Percentiles rank a stretch among this genome's conserved stretches.
These are phyloP conservation scores for Agaricus bisporus DNA, from an alignment of 768 basidiomycete species.

Conservation along the genomic window DNA sequence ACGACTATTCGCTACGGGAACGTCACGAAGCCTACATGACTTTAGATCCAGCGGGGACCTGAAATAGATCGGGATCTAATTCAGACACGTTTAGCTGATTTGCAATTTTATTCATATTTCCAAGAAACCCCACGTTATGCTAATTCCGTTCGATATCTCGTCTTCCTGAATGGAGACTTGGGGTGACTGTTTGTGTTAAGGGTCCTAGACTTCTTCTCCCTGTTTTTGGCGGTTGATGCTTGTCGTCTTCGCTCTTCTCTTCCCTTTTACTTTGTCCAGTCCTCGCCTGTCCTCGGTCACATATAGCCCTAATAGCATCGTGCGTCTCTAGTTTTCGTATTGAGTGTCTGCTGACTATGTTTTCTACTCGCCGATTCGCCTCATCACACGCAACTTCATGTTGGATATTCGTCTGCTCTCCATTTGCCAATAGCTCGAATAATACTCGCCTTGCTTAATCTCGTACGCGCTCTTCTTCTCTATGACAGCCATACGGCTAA, in stretches of 20 bases:
- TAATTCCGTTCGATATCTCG: constrained; percentile 16
- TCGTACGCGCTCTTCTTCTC: constrained; percentile 5
- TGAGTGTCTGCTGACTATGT: neutral
- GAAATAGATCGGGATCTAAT: constrained; percentile 17
- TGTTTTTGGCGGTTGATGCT: constrained; percentile 1
- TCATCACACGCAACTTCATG: neutral
- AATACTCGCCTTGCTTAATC: constrained; percentile 7
- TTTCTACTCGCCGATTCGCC: neutral
- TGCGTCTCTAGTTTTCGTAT: neutral
- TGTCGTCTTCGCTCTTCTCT: constrained; percentile 17
- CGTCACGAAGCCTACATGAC: constrained; percentile 1
- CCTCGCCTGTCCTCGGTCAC: constrained; percentile 16
- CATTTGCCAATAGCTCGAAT: neutral
- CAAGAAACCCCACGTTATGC: constrained; percentile 23
- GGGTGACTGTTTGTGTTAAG: constrained; percentile 16
- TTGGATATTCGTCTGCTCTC: constrained; percentile 1
- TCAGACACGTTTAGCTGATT: constrained; percentile 23
- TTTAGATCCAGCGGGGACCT: constrained; percentile 28
- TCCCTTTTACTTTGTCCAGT: constrained; percentile 22
- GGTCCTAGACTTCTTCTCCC: constrained; percentile 12
- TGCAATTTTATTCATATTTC: constrained; percentile 24
- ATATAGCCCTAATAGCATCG: constrained; percentile 7
- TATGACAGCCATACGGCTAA: constrained; percentile 11
- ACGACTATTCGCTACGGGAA: too few species aligned
- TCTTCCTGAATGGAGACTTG: constrained; percentile 12